These are phyloP conservation scores for Daldinia decipiens DNA, from an alignment of 495 filamentous ascomycete genomes.

Conservation along the genomic window DNA sequence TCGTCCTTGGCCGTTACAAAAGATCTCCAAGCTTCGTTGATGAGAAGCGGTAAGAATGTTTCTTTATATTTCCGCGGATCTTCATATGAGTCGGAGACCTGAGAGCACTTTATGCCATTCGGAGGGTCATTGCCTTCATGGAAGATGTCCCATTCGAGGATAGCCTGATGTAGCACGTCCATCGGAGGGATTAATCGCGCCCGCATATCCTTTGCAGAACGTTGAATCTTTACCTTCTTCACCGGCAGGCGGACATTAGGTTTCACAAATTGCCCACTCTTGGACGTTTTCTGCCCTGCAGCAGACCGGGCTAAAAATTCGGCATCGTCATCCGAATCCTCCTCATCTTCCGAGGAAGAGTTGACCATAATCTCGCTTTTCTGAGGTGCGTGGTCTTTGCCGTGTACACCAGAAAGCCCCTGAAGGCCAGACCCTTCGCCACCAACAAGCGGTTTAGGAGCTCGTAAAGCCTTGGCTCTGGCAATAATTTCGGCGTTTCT, in stretches of 20 bases:
- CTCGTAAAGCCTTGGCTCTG: conserved; percentile 67
- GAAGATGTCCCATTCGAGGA: conserved; percentile 94
- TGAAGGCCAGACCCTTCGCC: conserved; percentile 82
- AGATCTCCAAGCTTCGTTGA: conserved; percentile 95
- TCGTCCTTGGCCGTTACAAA: conserved; percentile 93
- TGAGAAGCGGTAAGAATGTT: conserved; percentile 89
- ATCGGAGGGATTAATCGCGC: conserved; percentile 91
- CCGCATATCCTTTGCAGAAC: conserved; percentile 91
- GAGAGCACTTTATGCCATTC: conserved; percentile 72
- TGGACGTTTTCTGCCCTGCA: conserved; percentile 58
- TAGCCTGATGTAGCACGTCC: conserved; percentile 80
- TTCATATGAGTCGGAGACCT: conserved; percentile 78
- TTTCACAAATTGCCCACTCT: conserved; percentile 58
- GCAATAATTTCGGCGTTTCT: conserved; percentile 74
- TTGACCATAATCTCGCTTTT: conserved; percentile 91
- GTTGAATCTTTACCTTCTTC: conserved; percentile 77
- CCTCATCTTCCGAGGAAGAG: conserved; percentile 78
- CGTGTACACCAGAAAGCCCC: conserved; percentile 75
- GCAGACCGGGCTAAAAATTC: conserved; percentile 54
- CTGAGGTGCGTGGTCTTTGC: conserved; percentile 78
- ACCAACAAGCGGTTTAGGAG: conserved; percentile 65
- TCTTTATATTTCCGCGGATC: conserved; percentile 82
- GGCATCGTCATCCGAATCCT: conserved; percentile 67
- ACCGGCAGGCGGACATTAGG: conserved; percentile 72
- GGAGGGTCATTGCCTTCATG: conserved; percentile 86